Base-by-base conservation (phyloP, 805 yeast genomes). In the Wickerhamiella alocasiicola region DNA sequence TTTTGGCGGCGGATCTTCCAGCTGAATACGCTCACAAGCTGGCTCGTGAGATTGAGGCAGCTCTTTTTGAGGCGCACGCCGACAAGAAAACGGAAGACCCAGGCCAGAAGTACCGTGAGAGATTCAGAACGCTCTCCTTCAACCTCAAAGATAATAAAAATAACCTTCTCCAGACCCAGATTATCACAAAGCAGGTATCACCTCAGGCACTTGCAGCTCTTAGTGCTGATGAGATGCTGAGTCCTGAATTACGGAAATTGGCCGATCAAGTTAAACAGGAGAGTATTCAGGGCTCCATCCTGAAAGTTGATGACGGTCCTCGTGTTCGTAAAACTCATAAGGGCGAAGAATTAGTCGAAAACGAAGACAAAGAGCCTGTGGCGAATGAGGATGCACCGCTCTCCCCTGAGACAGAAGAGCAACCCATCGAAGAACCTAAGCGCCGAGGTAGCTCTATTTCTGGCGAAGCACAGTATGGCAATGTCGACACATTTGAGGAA, bases 251-350 rank as follows among this genome's bases (percentile, higher is more conserved):
- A 46, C 77, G 72, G 48, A 67, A 70, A 48, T 71, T 78, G 43
- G 87, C 85, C 13, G 80, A 77, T 47, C 72, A 72, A 36, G 82
- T 81, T 9, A 71, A 79, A 39, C 72, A 72, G 44, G 81, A 81
- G 55, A 71, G 78, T 25, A 72, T 81, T 41, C 66, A 74, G 21
- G 76, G 79, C 42, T 69, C 81, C 13, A 80, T 85, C 11, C 61
- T 85, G 37, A 76, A 76, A 31, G 68, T 60, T 18, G 73, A 71
- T 27, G 70, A 65, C 29, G 73, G 67, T 24, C 84, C 84, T 13
- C 68, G 76, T 33, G 73, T 82, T 48, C 68, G 83, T 49, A 68
- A 84, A 51, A 82, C 95, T 3, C 94, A 84, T 56, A 81, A 80
- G 56, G 95, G 95, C 19, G 94, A 85, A 46, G 87, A 81, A 53